phyloP scores from a whole-genome alignment of 1,284 basidiomycete genomes.

The Cutaneotrichosporon arboriforme region DNA sequence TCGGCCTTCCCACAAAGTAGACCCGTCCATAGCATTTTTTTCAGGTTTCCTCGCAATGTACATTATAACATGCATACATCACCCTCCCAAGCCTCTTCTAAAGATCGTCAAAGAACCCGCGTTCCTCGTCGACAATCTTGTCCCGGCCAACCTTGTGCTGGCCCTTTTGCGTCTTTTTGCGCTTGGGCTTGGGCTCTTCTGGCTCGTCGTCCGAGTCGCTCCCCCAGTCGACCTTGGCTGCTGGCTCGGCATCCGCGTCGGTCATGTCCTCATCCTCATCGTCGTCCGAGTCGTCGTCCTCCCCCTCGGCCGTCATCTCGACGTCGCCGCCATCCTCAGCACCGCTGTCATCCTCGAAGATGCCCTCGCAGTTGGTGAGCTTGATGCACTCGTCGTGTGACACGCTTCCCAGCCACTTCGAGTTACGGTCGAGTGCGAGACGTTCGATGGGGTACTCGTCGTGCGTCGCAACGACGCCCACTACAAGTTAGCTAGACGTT shows the following conservation, averaged over 20 bases:
- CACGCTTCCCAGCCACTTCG: slow-evolving; percentile 84
- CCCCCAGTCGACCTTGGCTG: neutral
- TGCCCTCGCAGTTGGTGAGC: slow-evolving; percentile 69
- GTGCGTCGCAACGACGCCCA: slow-evolving; percentile 86
- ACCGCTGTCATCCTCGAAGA: slow-evolving; percentile 54
- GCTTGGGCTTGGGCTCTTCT: no score
- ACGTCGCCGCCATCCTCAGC: slow-evolving; percentile 18
- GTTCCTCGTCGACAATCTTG: slow-evolving; percentile 49
- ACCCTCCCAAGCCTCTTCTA: slow-evolving; percentile 32
- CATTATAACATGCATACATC: slow-evolving; percentile 5
- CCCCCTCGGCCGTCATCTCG: slow-evolving; percentile 9
- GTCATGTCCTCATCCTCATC: slow-evolving; percentile 48
- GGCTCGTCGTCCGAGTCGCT: slow-evolving; percentile 15
- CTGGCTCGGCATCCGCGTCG: slow-evolving; percentile 24
- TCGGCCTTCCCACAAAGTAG: slow-evolving; percentile 15
- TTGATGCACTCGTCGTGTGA: slow-evolving; percentile 83
- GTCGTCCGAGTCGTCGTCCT: slow-evolving; percentile 25
- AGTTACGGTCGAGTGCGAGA: slow-evolving; percentile 58
- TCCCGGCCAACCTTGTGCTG: slow-evolving; percentile 24
- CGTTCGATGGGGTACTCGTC: slow-evolving; percentile 86
- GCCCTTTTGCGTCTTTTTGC: no score
- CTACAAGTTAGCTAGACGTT: no score
- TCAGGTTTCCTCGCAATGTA: neutral
- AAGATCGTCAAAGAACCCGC: slow-evolving; percentile 65
- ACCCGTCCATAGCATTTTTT: neutral